These are phyloP conservation scores for Coemansia sp. DNA, from an alignment of 192 early-diverging fungal species.

Conservation along the genomic window DNA sequence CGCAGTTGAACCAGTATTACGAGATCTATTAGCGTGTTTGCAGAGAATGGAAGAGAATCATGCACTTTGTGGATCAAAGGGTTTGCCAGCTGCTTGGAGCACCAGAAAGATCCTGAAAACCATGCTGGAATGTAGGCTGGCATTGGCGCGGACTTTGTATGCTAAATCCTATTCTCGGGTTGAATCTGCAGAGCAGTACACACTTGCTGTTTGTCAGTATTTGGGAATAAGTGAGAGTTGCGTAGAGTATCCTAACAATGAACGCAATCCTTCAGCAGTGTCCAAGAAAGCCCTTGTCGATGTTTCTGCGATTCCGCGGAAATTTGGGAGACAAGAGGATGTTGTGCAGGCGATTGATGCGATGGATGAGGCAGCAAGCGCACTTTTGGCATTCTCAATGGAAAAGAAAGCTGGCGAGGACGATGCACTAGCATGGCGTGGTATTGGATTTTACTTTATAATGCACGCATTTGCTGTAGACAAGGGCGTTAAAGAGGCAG, in stretches of 20 bases:
- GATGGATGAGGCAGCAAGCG: conserved; percentile 38
- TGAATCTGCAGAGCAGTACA: conserved; percentile 11
- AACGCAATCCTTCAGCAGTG: conserved; percentile 2
- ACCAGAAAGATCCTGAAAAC: conserved; percentile 39
- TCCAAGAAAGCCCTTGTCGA: neutral
- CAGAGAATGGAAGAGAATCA: conserved; percentile 19
- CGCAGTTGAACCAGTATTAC: conserved; percentile 10
- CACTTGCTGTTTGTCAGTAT: conserved; percentile 24
- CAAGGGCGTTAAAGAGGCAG: conserved; percentile 1
- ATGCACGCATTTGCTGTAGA: conserved; percentile 24
- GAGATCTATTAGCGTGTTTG: conserved; percentile 23
- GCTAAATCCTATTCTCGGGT: neutral
- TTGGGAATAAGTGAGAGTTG: conserved; percentile 16
- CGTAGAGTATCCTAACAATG: neutral
- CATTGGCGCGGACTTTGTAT: conserved; percentile 24
- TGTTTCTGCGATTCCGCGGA: conserved; percentile 25
- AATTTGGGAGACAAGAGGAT: conserved; percentile 44
- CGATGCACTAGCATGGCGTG: conserved; percentile 4
- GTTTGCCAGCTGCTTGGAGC: conserved; percentile 26
- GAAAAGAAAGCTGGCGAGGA: neutral
- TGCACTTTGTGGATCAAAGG: conserved; percentile 27
- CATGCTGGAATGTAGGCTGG: conserved; percentile 42
- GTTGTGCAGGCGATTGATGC: conserved; percentile 35
- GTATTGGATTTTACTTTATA: conserved; percentile 17
- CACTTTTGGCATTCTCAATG: conserved; percentile 12